Evolutionary conservation across 768 basidiomycete genomes (phyloP).

Genomic region (Lentinus brumalis): DNA sequence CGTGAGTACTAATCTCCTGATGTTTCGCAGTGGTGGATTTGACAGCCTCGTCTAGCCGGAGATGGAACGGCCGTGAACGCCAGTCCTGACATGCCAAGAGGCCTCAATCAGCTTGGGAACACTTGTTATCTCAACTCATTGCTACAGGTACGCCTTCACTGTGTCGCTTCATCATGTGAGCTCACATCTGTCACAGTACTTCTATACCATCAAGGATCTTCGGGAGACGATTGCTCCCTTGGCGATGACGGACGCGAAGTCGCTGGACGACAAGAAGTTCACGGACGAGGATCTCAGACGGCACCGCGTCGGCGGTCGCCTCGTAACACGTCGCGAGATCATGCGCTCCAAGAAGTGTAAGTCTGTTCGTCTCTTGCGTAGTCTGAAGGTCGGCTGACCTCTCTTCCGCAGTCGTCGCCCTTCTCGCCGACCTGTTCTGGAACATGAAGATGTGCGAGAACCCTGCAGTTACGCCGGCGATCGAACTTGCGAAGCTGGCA

Average conservation of each 20-base stretch:
- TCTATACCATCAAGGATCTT: constrained; percentile 93
- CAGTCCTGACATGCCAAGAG: constrained; percentile 74
- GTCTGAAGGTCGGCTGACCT: constrained; percentile 12
- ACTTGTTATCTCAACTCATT: constrained; percentile 87
- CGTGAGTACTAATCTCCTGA: constrained; percentile 52
- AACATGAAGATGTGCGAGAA: constrained; percentile 67
- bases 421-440: constrained; percentile 78
- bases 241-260: constrained; percentile 54
- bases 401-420: constrained; percentile 64
- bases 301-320: constrained; percentile 85
- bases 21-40: neutral
- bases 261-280: constrained; percentile 65
- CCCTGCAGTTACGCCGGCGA: constrained; percentile 75
- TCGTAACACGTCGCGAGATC: constrained; percentile 81
- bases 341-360: constrained; percentile 82
- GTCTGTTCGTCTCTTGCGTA: constrained; percentile 25
- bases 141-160: constrained; percentile 51
- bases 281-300: constrained; percentile 80
- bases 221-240: constrained; percentile 71
- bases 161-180: neutral
- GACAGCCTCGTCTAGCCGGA: constrained; percentile 50
- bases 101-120: constrained; percentile 86
- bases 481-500: constrained; percentile 89
- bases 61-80: constrained; percentile 51
- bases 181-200: constrained; percentile 59